phyloP scores from a whole-genome alignment of 768 basidiomycete species.

The Xerocomellus intermedius region DNA sequence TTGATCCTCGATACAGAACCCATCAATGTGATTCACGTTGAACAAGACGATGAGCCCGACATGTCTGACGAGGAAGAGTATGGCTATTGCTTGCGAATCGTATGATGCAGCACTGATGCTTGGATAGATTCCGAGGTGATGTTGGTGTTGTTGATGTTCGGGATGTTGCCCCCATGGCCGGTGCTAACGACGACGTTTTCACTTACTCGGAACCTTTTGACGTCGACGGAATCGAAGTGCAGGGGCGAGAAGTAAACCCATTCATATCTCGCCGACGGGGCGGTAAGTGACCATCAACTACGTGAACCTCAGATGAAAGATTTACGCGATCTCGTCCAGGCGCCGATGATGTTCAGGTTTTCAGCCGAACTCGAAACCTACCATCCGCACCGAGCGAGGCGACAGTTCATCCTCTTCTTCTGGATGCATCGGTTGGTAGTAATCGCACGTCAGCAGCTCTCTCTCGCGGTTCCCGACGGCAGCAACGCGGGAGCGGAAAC shows the following conservation, averaged over 20 bases:
- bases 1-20: slow-evolving; percentile 34
- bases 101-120: slow-evolving; percentile 15
- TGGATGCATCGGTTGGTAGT: slow-evolving; percentile 53
- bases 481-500: slow-evolving; percentile 51
- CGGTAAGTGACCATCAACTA: slow-evolving; percentile 5
- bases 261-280: slow-evolving; percentile 58
- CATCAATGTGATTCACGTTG: slow-evolving; percentile 61
- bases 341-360: slow-evolving; percentile 59
- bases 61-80: slow-evolving; percentile 70
- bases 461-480: slow-evolving; percentile 50
- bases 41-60: slow-evolving; percentile 61
- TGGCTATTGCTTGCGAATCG: slow-evolving; percentile 18
- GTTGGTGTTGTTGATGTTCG: slow-evolving; percentile 38
- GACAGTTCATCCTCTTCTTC: slow-evolving; percentile 77
- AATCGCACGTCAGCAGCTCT: slow-evolving; percentile 46
- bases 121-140: slow-evolving; percentile 40
- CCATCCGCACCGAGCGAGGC: slow-evolving; percentile 59
- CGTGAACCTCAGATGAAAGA: neutral
- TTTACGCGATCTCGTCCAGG: slow-evolving; percentile 23
- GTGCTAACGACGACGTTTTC: slow-evolving; percentile 48
- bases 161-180: slow-evolving; percentile 30
- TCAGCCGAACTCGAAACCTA: slow-evolving; percentile 57
- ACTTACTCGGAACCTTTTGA: slow-evolving; percentile 54
- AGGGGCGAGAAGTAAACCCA: slow-evolving; percentile 38
- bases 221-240: slow-evolving; percentile 43